Conservation (phyloP, 768 basidiomycete genomes). For the Fomitopsis serialis region DNA sequence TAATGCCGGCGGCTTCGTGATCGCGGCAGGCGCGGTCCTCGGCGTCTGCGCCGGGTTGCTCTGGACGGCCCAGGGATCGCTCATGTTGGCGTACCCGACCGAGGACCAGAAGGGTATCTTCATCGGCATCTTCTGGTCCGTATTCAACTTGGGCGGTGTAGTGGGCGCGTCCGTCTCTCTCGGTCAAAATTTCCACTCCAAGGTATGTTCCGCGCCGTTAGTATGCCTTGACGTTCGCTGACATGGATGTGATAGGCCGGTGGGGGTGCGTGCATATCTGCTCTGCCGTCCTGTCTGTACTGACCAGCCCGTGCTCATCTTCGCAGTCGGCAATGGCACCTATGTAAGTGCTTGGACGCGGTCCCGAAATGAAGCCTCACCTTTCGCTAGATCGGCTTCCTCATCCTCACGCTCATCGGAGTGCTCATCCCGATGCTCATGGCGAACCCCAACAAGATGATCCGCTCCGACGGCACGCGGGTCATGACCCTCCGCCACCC, state of each 20-base stretch:
- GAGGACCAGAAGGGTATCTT: constrained; percentile 72
- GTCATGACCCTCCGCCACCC: constrained; percentile 59
- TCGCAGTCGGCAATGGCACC: constrained; percentile 61
- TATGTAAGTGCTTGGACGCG: constrained; percentile 47
- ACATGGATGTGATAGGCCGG: constrained; percentile 17
- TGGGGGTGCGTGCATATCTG: constrained; percentile 17
- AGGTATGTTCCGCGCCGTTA: constrained; percentile 27
- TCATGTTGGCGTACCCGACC: constrained; percentile 82
- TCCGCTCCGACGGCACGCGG: constrained; percentile 71
- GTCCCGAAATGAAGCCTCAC: not conserved
- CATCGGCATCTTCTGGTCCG: constrained; percentile 79
- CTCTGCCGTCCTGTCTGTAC: not conserved
- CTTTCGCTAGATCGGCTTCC: constrained; percentile 60
- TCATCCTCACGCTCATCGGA: constrained; percentile 67
- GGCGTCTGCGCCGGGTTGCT: constrained; percentile 68
- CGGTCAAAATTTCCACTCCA: constrained; percentile 62
- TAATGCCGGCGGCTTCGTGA: constrained; percentile 54
- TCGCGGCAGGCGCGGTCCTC: constrained; percentile 66
- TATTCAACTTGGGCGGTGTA: constrained; percentile 80
- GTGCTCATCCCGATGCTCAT: constrained; percentile 62
- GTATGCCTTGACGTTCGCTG: not conserved
- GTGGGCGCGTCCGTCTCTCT: constrained; percentile 74
- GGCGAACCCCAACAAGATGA: constrained; percentile 66
- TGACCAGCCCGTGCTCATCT: not conserved
- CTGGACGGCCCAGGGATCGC: constrained; percentile 82